These are phyloP conservation scores for Cyberlindnera mississippiensis DNA, from an alignment of 805 yeast species.

Conservation along the genomic window DNA sequence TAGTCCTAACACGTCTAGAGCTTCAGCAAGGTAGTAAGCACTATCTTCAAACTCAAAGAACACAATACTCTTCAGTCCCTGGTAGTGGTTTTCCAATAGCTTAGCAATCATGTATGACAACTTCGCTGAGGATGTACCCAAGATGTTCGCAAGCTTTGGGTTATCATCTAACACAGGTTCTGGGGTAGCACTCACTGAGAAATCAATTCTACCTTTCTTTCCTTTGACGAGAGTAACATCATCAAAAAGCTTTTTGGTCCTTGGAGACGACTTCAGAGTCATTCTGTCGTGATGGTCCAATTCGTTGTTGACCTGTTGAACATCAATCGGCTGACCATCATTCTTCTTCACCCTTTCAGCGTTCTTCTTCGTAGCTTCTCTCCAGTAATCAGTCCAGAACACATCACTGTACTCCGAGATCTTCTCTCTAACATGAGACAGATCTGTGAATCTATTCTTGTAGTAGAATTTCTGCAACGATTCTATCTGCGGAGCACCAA, in stretches of 20 bases:
- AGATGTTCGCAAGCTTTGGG: constrained; percentile 28
- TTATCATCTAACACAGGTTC: constrained; percentile 2
- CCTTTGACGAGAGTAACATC: constrained; percentile 10
- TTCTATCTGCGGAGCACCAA: constrained; percentile 58
- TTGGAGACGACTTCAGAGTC: constrained; percentile 17
- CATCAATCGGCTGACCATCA: constrained; percentile 33
- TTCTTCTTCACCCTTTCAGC: constrained; percentile 35
- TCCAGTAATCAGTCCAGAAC: constrained; percentile 58
- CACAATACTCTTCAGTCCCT: constrained; percentile 50
- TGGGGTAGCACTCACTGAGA: constrained; percentile 8
- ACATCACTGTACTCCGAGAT: constrained; percentile 33
- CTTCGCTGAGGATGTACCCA: constrained; percentile 66
- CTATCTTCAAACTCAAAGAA: constrained; percentile 71
- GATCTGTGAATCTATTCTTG: constrained; percentile 44
- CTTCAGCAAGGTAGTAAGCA: constrained; percentile 64
- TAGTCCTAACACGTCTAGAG: constrained; percentile 57
- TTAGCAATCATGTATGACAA: constrained; percentile 55
- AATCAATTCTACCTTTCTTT: constrained; percentile 11
- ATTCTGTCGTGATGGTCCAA: constrained; percentile 22
- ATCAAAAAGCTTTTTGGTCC: constrained; percentile 9
- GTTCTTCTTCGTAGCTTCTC: constrained; percentile 34
- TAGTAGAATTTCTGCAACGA: constrained; percentile 50
- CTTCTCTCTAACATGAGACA: constrained; percentile 30
- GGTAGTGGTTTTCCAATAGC: constrained; percentile 46
- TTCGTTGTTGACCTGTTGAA: constrained; percentile 20